phyloP scores from a whole-genome alignment of 148 eudicot species.

The Arbutus unedo region DNA sequence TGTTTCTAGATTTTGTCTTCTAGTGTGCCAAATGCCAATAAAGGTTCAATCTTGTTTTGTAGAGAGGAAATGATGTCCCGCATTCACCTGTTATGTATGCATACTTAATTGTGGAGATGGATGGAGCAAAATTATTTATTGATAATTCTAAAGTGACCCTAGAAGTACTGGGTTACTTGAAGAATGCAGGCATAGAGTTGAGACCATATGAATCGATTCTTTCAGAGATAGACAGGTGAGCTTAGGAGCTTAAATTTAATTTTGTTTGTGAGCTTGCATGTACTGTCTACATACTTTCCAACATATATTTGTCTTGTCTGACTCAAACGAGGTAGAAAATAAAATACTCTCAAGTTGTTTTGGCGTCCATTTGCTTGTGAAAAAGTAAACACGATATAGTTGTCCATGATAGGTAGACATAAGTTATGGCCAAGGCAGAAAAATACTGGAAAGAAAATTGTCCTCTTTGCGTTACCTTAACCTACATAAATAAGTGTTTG shows the following conservation, averaged over 20 bases:
- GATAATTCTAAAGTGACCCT: constrained; percentile 64
- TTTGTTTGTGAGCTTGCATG: not conserved
- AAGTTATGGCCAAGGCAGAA: not conserved
- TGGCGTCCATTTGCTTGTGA: not conserved
- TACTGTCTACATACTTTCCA: not conserved
- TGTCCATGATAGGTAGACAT: not conserved
- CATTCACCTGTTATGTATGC: constrained; percentile 95
- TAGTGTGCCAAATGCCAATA: constrained; percentile 10
- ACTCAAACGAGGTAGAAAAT: not conserved
- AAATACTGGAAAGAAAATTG: not conserved
- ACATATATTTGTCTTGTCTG: not conserved
- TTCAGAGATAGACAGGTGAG: constrained; percentile 72
- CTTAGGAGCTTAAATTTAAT: constrained; percentile 2
- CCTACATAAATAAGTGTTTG: not conserved
- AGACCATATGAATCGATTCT: constrained; percentile 80
- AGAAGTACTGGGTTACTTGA: constrained; percentile 76
- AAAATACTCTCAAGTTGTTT: not conserved
- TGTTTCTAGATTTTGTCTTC: constrained; percentile 12
- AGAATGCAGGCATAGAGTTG: constrained; percentile 64
- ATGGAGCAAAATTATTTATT: constrained; percentile 66
- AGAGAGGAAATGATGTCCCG: constrained; percentile 96
- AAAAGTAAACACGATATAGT: not conserved
- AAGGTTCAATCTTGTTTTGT: constrained; percentile 18
- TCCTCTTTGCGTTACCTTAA: not conserved
- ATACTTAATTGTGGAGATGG: constrained; percentile 73